Conservation (phyloP, 2,329 filamentous ascomycete species). For the Emergomyces africanus region DNA sequence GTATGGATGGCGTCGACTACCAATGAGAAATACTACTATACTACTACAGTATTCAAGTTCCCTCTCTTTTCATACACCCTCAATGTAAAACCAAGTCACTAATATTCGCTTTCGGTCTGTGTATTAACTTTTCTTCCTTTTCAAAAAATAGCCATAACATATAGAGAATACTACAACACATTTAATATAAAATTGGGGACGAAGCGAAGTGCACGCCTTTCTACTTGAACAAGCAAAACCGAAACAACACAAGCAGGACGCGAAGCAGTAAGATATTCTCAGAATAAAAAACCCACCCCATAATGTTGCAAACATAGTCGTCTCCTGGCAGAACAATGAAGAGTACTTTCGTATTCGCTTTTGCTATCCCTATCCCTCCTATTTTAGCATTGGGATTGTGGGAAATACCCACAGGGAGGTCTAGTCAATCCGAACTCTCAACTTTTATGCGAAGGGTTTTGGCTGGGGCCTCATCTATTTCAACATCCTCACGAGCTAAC, state of each 20-base stretch:
- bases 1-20: too few species aligned
- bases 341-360: background rate
- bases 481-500: background rate
- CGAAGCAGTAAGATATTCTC: background rate
- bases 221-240: background rate
- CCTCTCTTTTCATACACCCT: too few species aligned
- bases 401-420: background rate
- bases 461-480: background rate
- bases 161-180: too few species aligned
- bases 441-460: background rate
- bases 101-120: too few species aligned
- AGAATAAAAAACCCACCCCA: background rate
- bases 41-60: too few species aligned
- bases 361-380: background rate
- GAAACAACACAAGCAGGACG: background rate
- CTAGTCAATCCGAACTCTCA: background rate
- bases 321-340: background rate
- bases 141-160: too few species aligned
- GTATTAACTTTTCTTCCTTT: too few species aligned
- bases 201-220: background rate
- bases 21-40: too few species aligned
- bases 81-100: too few species aligned
- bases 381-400: background rate
- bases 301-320: background rate
- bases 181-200: too few species aligned